Evolutionary conservation across 306 rosid species (phyloP).

Genomic region (Citrullus mucosospermus): DNA sequence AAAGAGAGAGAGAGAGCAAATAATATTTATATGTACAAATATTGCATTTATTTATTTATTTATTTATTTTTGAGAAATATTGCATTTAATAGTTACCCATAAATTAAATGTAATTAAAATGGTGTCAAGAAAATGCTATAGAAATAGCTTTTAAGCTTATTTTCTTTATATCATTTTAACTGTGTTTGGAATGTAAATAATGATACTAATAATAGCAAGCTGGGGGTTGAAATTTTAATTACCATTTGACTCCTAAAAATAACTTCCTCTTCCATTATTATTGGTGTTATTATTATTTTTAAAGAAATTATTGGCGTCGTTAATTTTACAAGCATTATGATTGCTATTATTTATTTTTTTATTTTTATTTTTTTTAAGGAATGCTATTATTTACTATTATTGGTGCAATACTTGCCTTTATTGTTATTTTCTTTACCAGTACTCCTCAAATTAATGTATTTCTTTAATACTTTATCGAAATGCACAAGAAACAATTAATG

Average conservation of each 20-base stretch:
- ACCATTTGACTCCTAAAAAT: neutral
- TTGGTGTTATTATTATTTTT: too few species aligned
- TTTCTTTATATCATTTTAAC: neutral
- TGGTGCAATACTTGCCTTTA: neutral
- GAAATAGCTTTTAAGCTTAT: neutral
- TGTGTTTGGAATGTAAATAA: too few species aligned
- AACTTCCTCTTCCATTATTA: neutral
- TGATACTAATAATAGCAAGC: neutral
- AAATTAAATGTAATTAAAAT: neutral
- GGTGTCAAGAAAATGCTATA: neutral
- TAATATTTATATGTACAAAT: too few species aligned
- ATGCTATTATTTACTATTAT: neutral
- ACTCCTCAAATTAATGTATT: neutral
- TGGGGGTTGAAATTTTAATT: neutral
- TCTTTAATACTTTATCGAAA: neutral
- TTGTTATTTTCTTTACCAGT: neutral
- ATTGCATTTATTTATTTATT: neutral
- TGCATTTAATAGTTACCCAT: neutral
- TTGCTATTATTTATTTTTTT: neutral
- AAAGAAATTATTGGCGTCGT: neutral
- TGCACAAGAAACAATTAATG: neutral
- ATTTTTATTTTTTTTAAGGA: too few species aligned
- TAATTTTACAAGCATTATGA: neutral
- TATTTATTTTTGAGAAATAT: neutral
- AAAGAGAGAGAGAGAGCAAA: too few species aligned